Evolutionary conservation across 106 monocot genomes (phyloP), one percentile per base, ranked within the genome.

Genomic region (Hemerocallis citrina): DNA sequence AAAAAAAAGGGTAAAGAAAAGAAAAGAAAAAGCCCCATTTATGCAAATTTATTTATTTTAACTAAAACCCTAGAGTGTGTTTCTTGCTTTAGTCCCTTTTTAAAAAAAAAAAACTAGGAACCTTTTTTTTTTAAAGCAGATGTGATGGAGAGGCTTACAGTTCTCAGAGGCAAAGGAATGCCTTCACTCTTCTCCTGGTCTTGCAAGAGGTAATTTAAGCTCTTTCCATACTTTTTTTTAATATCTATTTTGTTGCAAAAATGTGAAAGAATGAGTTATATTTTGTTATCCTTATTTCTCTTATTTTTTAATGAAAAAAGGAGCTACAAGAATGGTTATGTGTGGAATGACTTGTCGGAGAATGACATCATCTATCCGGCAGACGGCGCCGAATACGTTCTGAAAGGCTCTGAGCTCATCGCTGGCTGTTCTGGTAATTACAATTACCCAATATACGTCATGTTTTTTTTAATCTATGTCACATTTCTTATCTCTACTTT

Each of bases 271-370:
- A n/a, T n/a, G n/a, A n/a, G 33, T 5, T 17, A n/a, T 47, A 6
- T 1, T 14, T 3, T 29, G 27, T 38, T 44, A 7, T 42, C 32
- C 22, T 46, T 11, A 34, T 13, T 52, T 52, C 5, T 6, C 21
- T 1, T 8, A 29, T 14, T 29, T 52, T 27, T 52, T 52, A 31
- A 6, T 50, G 10, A 24, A 38, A 4, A 33, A 51, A 93, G 93
- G 82, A 77, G 74, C 63, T 93, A 93, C 62, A 93, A 89, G 69
- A 93, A 85, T 58, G 93, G 93, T 8, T 93, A 89, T 40, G 93
- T 93, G 33, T 93, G 93, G 93, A 93, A 93, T 37, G 93, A 93
- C 63, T 34, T 93, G 41, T 74, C 80, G 23, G 89, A 89, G 66
- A 80, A 82, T 66, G 93, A 93, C 52, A 56, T 80, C 44, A 80